phyloP scores from a whole-genome alignment of 2,329 filamentous ascomycete genomes.

The Aureobasidium mangrovei region DNA sequence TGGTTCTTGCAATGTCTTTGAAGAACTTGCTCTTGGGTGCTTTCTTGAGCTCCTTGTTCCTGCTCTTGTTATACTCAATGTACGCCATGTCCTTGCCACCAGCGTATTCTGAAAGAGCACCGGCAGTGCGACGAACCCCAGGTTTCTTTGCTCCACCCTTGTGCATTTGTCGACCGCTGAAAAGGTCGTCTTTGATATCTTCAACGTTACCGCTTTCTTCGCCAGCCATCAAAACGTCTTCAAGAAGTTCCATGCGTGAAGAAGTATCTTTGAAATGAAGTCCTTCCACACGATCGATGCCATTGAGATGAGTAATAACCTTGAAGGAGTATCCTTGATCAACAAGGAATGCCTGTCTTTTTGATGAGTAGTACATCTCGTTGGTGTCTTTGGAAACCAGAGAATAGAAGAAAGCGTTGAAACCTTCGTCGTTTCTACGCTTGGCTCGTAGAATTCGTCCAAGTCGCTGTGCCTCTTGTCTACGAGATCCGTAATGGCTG shows the following conservation, averaged over 20 bases:
- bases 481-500: slow-evolving; percentile 90
- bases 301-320: slow-evolving; percentile 90
- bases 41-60: slow-evolving; percentile 39
- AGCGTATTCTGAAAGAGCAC: slow-evolving; percentile 73
- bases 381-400: slow-evolving; percentile 94
- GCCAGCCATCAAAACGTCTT: slow-evolving; percentile 82
- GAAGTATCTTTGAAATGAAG: slow-evolving; percentile 70
- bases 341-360: slow-evolving; percentile 91
- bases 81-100: slow-evolving; percentile 97
- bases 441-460: slow-evolving; percentile 93
- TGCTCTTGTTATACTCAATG: slow-evolving; percentile 39
- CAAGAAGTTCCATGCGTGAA: slow-evolving; percentile 76
- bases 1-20: slow-evolving; percentile 32
- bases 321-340: slow-evolving; percentile 99
- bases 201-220: slow-evolving; percentile 66
- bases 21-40: slow-evolving; percentile 36
- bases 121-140: slow-evolving; percentile 70
- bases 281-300: slow-evolving; percentile 73
- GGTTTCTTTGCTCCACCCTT: slow-evolving; percentile 35
- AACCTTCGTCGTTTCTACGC: slow-evolving; percentile 91
- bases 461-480: slow-evolving; percentile 89
- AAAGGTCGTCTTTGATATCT: slow-evolving; percentile 59
- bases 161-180: slow-evolving; percentile 45
- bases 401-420: slow-evolving; percentile 98
- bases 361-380: slow-evolving; percentile 97